Evolutionary conservation across 164 flowering plant species (phyloP).

Genomic region (Platanus orientalis): DNA sequence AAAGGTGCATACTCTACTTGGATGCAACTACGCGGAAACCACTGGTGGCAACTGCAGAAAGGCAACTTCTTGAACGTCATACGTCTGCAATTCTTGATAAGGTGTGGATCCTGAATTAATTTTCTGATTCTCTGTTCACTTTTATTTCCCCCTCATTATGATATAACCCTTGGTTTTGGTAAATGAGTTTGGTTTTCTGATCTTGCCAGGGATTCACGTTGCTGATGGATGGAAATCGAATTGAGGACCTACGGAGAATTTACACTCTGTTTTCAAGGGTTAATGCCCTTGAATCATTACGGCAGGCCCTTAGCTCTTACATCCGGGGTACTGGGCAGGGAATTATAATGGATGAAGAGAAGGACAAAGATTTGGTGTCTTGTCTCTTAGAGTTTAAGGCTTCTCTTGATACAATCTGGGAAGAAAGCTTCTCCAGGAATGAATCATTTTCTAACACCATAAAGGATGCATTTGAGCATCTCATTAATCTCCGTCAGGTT

Average conservation of each 20-base stretch:
- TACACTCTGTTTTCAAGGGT: conserved; percentile 74
- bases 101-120: conserved; percentile 29
- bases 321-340: conserved; percentile 83
- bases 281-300: conserved; percentile 76
- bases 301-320: conserved; percentile 75
- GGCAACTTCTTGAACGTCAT: conserved; percentile 88
- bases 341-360: conserved; percentile 92
- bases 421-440: conserved; percentile 80
- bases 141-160: background rate
- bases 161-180: background rate
- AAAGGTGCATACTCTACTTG: conserved; percentile 80
- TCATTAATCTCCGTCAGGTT: conserved; percentile 96
- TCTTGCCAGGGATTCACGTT: conserved; percentile 70
- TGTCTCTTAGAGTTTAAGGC: conserved; percentile 83
- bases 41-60: conserved; percentile 78
- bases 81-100: conserved; percentile 85
- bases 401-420: conserved; percentile 89
- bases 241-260: conserved; percentile 84
- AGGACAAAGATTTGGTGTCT: conserved; percentile 92
- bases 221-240: conserved; percentile 95
- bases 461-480: conserved; percentile 95
- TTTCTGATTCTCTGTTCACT: conserved; percentile 4
- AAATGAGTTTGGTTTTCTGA: conserved; percentile 5
- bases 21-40: conserved; percentile 84
- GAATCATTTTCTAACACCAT: conserved; percentile 83